Evolutionary conservation across 164 flowering plant genomes (phyloP), one percentile per base, ranked within the genome.

Genomic region (Sextonia rubra): DNA sequence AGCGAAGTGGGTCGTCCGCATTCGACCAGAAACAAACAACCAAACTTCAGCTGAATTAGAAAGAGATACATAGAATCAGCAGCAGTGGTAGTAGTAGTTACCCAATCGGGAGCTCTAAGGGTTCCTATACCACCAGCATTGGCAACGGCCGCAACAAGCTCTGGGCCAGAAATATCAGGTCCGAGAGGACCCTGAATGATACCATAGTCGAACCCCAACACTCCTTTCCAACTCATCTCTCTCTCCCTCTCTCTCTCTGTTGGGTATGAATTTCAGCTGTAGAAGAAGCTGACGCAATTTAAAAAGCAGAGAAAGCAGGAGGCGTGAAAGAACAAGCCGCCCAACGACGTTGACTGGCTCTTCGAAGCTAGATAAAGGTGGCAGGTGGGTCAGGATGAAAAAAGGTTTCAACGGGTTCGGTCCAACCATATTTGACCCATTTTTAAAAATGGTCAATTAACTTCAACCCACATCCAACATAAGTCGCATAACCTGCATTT

Each of bases 111-210:
- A 32, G 89, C 86, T 86, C 97, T 82, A 73, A 92, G 91, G 12
- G 88, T 25, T 56, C 95, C 97, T 63, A 94, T 80, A 0, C 83
- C 97, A 47, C 95, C 95, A 24, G 97, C 87, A 76, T 90, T 89
- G 68, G 97, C 95, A 23, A 92, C 98, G 14, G 97, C 93, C 71
- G 98, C 97, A 8, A 88, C 98, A 66, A 94, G 93, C 74, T 92
- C 90, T 0, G 97, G 97, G 1, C 98, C 89, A 0, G 98, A 90
- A 6, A 94, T 88, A 74, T 92, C 97, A 9, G 97, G 93, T 24
- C 98, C 97, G 6, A 94, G 77, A 3, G 97, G 97, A 6, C 86
- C 97, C 79, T 88, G 97, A 30, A 94, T 87, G 3, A 94, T 83
- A 15, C 97, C 97, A 71, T 86, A 89, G 11, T 94, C 94, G 70